phyloP scores from a whole-genome alignment of 2,329 filamentous ascomycete genomes.

The Curvularia hawaiiensis region DNA sequence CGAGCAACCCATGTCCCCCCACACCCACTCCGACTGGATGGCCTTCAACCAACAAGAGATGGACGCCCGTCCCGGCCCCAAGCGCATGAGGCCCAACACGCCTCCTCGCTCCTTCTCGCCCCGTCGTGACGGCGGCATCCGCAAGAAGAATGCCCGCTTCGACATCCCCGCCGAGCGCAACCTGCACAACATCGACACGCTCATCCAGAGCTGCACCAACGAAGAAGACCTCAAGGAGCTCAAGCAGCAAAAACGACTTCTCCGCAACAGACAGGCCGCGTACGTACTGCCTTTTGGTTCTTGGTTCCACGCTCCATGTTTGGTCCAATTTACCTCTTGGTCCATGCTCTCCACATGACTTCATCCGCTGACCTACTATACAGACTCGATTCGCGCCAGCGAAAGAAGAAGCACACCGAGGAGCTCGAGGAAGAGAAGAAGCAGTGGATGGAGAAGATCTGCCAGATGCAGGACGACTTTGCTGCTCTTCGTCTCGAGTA shows the following conservation, averaged over 20 bases:
- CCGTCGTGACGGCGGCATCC: constrained; percentile 80
- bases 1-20: constrained; percentile 63
- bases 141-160: constrained; percentile 99
- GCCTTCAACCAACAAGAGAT: constrained; percentile 57
- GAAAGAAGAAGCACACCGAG: constrained; percentile 98
- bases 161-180: constrained; percentile 95
- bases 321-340: constrained; percentile 41
- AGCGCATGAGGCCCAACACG: constrained; percentile 69
- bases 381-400: constrained; percentile 92
- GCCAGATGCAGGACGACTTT: constrained; percentile 78
- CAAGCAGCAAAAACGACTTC: constrained; percentile 95
- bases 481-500: constrained; percentile 68
- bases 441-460: constrained; percentile 77
- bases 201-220: constrained; percentile 86
- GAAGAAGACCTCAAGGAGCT: constrained; percentile 96
- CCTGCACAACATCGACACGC: constrained; percentile 89
- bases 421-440: constrained; percentile 97
- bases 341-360: constrained; percentile 26
- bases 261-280: constrained; percentile 96
- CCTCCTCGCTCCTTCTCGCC: constrained; percentile 77
- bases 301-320: constrained; percentile 37
- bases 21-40: constrained; percentile 65
- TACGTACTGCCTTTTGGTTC: constrained; percentile 61
- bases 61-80: constrained; percentile 54
- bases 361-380: constrained; percentile 45